A percentile compares a stretch with the other conserved stretches of the same genome.
Conservation (phyloP, 2,329 filamentous ascomycete genomes). For the Penicillium sp. region DNA sequence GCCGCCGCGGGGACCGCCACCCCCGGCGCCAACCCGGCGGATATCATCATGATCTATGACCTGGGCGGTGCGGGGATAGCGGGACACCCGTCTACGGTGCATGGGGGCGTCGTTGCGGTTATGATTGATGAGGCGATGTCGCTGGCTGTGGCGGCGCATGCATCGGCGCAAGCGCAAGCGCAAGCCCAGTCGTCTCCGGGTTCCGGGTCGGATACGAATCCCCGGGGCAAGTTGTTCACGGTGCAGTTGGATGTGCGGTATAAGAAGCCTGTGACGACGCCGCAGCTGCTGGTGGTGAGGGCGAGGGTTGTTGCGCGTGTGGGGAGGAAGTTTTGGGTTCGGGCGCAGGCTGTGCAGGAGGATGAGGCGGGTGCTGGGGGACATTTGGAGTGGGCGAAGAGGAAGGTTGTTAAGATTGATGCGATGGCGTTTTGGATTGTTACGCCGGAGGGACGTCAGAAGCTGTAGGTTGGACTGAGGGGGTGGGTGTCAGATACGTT, state of each 20-base stretch:
- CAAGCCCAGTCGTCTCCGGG: neutral
- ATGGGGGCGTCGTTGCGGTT: slow-evolving; percentile 45
- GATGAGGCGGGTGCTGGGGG: slow-evolving; percentile 32
- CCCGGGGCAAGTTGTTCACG: slow-evolving; percentile 39
- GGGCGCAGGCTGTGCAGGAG: slow-evolving; percentile 42
- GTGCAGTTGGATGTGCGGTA: slow-evolving; percentile 46
- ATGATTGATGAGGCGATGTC: slow-evolving; percentile 50
- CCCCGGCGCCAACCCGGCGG: slow-evolving; percentile 31
- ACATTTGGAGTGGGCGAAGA: slow-evolving; percentile 35
- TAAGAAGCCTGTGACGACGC: slow-evolving; percentile 37
- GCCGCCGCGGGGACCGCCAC: slow-evolving; percentile 24
- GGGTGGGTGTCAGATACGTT: too few relatives aligned
- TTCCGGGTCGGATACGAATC: slow-evolving; percentile 14
- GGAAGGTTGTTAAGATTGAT: slow-evolving; percentile 39
- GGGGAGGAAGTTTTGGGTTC: slow-evolving; percentile 45
- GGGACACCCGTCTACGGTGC: slow-evolving; percentile 42
- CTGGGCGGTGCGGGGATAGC: slow-evolving; percentile 40
- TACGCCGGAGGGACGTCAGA: slow-evolving; percentile 30
- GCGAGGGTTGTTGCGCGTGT: slow-evolving; percentile 38
- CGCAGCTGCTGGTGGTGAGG: slow-evolving; percentile 40
- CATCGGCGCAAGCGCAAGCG: slow-evolving; percentile 9
- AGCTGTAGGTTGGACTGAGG: slow-evolving; percentile 21
- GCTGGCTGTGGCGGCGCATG: slow-evolving; percentile 37
- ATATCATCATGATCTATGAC: slow-evolving; percentile 40
- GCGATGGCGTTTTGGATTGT: slow-evolving; percentile 46